Evolutionary conservation across 202 grass and related monocot genomes (phyloP), one percentile per base, ranked within the genome.

Genomic region (Digitaria exilis): DNA sequence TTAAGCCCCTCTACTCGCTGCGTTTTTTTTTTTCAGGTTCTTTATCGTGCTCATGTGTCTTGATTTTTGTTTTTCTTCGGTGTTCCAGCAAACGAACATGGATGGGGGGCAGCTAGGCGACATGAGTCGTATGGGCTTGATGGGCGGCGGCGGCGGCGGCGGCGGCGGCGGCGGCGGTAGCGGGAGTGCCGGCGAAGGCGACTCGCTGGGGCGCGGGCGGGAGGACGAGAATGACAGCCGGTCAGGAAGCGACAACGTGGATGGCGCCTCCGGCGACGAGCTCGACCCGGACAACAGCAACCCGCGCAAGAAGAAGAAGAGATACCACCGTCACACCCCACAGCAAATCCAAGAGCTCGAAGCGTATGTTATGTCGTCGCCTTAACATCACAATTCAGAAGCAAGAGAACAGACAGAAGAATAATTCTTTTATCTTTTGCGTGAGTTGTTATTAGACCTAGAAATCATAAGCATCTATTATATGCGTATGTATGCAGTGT

Each of bases 321-420:
- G 96, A 34, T 98, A 98, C 77, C 96, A 98, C 73, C 96, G 96
- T 58, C 96, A 98, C 77, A 98, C 96, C 14, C 96, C 96, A 68
- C 96, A 93, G 82, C 96, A 98, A 77, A 98, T 98, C 82, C 96
- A 98, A 71, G 93, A 98, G 34, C 96, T 98, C 60, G 96, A 98
- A 73, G 88, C 82, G 96, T 98, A 90, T 81, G 92, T 22, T 22
- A 1, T 43, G 35, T n/a, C n/a, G n/a, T 3, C 17, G 2, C 22
- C 42, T 14, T 73, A 18, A 16, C 26, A 39, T 59, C 71, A 6
- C 2, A 39, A n/a, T n/a, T n/a, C n/a, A n/a, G n/a, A 5, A 19
- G 0, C 12, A 51, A 7, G 3, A 5, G 0, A n/a, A n/a, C n/a
- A n/a, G 1, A 12, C 61, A 1, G 17, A 43, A 24, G 50, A 52